These are phyloP conservation scores for Cyclotella distinguenda DNA, from an alignment of 108 stramenopile species.

Conservation along the genomic window DNA sequence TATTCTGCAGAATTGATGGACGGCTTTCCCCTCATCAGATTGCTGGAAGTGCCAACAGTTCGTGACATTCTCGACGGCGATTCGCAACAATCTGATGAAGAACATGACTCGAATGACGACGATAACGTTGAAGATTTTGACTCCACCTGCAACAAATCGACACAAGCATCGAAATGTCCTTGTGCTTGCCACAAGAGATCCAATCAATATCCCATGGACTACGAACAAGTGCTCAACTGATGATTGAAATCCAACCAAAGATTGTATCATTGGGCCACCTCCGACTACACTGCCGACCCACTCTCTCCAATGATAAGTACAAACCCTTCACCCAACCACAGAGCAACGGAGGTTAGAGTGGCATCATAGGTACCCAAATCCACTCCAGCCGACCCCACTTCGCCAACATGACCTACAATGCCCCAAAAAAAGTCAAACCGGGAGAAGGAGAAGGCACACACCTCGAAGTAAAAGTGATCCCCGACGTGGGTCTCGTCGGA, in stretches of 20 bases:
- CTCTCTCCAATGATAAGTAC: conserved; percentile 5
- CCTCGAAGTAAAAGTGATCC: conserved; percentile 89
- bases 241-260: conserved; percentile 40
- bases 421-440: conserved; percentile 50
- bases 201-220: conserved; percentile 22
- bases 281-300: conserved; percentile 23
- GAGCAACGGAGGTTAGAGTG: conserved; percentile 63
- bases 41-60: too few relatives aligned
- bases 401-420: conserved; percentile 27
- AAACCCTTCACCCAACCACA: conserved; percentile 19
- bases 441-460: conserved; percentile 50
- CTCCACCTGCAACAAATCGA: conserved; percentile 22
- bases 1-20: too few relatives aligned
- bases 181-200: conserved; percentile 9
- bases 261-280: conserved; percentile 47
- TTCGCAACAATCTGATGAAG: neutral
- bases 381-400: conserved; percentile 59
- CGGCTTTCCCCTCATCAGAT: too few relatives aligned
- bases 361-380: conserved; percentile 60
- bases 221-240: conserved; percentile 38
- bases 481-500: conserved; percentile 98
- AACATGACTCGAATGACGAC: conserved; percentile 1
- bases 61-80: neutral
- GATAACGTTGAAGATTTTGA: conserved; percentile 38
- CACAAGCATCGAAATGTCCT: conserved; percentile 18